phyloP scores from a whole-genome alignment of 306 rosid species.

The Parietaria judaica region DNA sequence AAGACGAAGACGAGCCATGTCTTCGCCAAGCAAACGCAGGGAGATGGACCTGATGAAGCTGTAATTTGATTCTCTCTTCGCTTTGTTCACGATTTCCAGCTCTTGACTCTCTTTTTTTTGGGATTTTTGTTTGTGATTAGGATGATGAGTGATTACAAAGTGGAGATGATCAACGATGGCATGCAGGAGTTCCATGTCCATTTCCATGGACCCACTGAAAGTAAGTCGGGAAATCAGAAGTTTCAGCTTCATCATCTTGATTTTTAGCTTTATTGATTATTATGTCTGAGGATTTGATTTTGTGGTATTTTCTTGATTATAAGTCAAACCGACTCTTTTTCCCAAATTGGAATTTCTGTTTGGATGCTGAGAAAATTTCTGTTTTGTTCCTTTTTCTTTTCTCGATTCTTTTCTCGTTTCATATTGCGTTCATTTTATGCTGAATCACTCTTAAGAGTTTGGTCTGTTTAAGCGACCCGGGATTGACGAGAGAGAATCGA shows the following conservation, averaged over 20 bases:
- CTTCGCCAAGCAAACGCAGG: slow-evolving; percentile 89
- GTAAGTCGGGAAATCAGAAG: slow-evolving; percentile 24
- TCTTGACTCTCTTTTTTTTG: neutral
- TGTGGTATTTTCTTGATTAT: neutral
- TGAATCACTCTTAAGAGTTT: too few species aligned
- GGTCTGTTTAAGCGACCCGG: too few species aligned
- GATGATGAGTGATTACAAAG: slow-evolving; percentile 96
- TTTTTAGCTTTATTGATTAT: slow-evolving; percentile 32
- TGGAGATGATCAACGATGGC: slow-evolving; percentile 75
- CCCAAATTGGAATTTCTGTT: neutral
- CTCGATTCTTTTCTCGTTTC: too few species aligned
- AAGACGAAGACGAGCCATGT: slow-evolving; percentile 36
- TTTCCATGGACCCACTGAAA: slow-evolving; percentile 73
- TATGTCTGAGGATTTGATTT: slow-evolving; percentile 16
- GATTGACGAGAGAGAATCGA: too few species aligned
- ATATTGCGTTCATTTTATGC: too few species aligned
- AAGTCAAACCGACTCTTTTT: neutral
- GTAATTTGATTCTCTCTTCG: slow-evolving; percentile 25
- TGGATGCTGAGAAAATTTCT: neutral
- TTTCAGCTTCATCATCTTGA: slow-evolving; percentile 9
- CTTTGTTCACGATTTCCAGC: neutral
- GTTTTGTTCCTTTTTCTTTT: neutral
- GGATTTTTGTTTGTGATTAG: slow-evolving; percentile 27
- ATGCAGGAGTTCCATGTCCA: slow-evolving; percentile 82
- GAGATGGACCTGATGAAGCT: slow-evolving; percentile 97